Evolutionary conservation across 148 eudicot species (phyloP).

Genomic region (Euryodendron excelsum): DNA sequence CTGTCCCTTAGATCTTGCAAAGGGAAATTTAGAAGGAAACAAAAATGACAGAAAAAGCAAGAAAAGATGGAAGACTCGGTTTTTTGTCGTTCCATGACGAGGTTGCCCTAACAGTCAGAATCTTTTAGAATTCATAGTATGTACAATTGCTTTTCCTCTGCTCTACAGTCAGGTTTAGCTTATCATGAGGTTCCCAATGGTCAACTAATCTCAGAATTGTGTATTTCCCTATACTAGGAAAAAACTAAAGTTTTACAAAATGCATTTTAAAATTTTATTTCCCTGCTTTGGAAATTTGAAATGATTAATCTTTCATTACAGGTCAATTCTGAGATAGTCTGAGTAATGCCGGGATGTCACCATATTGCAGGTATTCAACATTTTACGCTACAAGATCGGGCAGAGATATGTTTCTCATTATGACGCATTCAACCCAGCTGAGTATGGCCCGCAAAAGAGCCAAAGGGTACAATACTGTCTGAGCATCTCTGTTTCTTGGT

Average conservation of each 20-base stretch:
- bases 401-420: constrained; percentile 73
- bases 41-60: not conserved
- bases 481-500: not conserved
- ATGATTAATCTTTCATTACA: constrained; percentile 26
- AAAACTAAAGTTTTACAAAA: constrained; percentile 4
- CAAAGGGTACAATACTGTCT: constrained; percentile 57
- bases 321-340: constrained; percentile 30
- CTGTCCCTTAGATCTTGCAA: not conserved
- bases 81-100: too few species aligned
- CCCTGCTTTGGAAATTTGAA: constrained; percentile 21
- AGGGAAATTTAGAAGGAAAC: not conserved
- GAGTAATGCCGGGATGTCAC: constrained; percentile 33
- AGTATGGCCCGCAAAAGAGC: constrained; percentile 72
- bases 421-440: constrained; percentile 70
- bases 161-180: not conserved
- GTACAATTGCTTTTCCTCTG: not conserved
- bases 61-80: not conserved
- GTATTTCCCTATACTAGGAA: not conserved
- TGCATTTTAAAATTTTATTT: not conserved
- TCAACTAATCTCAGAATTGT: not conserved
- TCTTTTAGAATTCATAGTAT: not conserved
- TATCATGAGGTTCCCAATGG: not conserved
- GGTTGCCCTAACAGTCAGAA: not conserved
- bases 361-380: constrained; percentile 70
- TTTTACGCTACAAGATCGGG: constrained; percentile 64